A percentile compares a stretch with the other conserved stretches of the same genome.
phyloP scores from a whole-genome alignment of 768 basidiomycete species.

The Mycena crocata region DNA sequence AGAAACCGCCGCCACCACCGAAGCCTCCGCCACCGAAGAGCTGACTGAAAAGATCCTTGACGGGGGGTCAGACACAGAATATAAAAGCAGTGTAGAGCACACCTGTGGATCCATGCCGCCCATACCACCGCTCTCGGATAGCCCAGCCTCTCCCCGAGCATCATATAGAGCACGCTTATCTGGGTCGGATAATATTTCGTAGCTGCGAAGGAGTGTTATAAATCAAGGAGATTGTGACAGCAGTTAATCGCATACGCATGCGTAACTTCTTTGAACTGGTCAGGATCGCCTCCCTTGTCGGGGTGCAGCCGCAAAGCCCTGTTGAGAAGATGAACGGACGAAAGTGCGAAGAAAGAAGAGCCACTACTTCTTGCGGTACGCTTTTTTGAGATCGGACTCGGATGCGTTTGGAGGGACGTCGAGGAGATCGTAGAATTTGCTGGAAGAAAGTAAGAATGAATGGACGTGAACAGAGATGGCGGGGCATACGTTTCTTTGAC shows the following conservation, averaged over 20 bases:
- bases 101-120: conserved; percentile 98
- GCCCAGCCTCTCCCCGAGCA: conserved; percentile 90
- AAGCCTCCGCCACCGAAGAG: conserved; percentile 93
- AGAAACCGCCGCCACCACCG: conserved; percentile 84
- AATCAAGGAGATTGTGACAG: conserved; percentile 1
- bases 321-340: conserved; percentile 19
- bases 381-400: conserved; percentile 92
- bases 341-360: conserved; percentile 14
- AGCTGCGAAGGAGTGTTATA: conserved; percentile 58
- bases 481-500: conserved; percentile 79
- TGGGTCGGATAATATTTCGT: conserved; percentile 92
- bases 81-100: conserved; percentile 36
- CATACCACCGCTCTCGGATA: conserved; percentile 88
- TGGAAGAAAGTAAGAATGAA: conserved; percentile 43
- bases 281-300: conserved; percentile 96
- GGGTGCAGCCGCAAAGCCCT: conserved; percentile 90
- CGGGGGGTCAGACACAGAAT: conserved; percentile 17
- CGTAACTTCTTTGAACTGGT: conserved; percentile 97
- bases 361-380: conserved; percentile 91
- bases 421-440: conserved; percentile 94
- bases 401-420: conserved; percentile 84
- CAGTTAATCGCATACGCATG: conserved; percentile 78
- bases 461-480: conserved; percentile 4
- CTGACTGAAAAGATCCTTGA: conserved; percentile 94
- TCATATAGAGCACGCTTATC: conserved; percentile 89